phyloP scores from a whole-genome alignment of 2,329 filamentous ascomycete species.

The Diaporthe sp. region DNA sequence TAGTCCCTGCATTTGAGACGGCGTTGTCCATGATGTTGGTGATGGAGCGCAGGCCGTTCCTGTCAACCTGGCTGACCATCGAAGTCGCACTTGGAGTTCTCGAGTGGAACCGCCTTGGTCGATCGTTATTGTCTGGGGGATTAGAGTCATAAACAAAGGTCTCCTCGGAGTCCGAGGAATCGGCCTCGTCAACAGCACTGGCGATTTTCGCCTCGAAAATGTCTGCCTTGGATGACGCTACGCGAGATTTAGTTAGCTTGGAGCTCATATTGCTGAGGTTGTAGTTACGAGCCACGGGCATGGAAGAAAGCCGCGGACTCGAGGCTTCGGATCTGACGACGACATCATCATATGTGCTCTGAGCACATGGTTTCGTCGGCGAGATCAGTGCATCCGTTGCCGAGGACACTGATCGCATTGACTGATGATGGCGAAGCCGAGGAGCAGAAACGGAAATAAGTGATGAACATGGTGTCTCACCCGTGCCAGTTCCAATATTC shows the following conservation, averaged over 20 bases:
- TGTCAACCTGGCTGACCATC: slow-evolving; percentile 76
- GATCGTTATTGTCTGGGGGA: slow-evolving; percentile 74
- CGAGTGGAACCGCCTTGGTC: slow-evolving; percentile 85
- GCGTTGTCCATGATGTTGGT: slow-evolving; percentile 73
- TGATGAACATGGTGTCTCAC: slow-evolving; percentile 61
- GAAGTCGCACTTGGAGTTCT: slow-evolving; percentile 95
- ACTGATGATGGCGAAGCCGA: slow-evolving; percentile 53
- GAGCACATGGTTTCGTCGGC: slow-evolving; percentile 47
- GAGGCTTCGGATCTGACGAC: slow-evolving; percentile 33
- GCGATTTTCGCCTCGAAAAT: slow-evolving; percentile 98
- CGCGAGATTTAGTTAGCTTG: slow-evolving; percentile 56
- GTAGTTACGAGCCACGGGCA: slow-evolving; percentile 40
- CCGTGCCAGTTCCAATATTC: slow-evolving; percentile 75
- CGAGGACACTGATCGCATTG: slow-evolving; percentile 49
- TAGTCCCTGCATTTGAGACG: slow-evolving; percentile 67
- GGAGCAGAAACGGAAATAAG: slow-evolving; percentile 42
- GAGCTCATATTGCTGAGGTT: slow-evolving; percentile 51
- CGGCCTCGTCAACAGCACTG: slow-evolving; percentile 93
- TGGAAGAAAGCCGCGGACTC: slow-evolving; percentile 39
- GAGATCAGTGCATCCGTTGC: slow-evolving; percentile 45
- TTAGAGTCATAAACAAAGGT: slow-evolving; percentile 99
- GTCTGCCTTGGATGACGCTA: slow-evolving; percentile 94
- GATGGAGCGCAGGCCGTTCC: slow-evolving; percentile 69
- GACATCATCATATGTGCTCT: slow-evolving; percentile 46
- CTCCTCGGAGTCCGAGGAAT: slow-evolving; percentile 97